phyloP scores from a whole-genome alignment of 176 grass and related monocot genomes.

The Puya raimondii region DNA sequence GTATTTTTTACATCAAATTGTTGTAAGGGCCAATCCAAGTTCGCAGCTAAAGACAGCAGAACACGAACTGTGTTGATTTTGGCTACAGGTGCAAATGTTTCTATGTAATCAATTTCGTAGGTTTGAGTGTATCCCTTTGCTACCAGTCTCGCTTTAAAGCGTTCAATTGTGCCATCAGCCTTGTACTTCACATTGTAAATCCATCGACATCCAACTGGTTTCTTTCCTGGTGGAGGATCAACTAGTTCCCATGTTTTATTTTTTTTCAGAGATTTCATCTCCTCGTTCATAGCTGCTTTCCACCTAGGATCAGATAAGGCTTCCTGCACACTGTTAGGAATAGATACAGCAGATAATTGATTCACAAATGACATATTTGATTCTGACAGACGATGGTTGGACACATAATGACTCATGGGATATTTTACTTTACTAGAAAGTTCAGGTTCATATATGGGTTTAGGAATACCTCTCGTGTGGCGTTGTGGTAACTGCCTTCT shows the following conservation, averaged over 20 bases:
- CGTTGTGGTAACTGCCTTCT: neutral
- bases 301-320: neutral
- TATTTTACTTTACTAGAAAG: neutral
- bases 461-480: neutral
- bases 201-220: neutral
- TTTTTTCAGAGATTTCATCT: neutral
- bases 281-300: neutral
- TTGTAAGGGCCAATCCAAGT: neutral
- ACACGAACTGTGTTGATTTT: neutral
- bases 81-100: neutral
- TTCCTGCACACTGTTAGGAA: neutral
- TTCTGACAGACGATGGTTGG: too few relatives aligned
- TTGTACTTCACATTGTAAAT: neutral
- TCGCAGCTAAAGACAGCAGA: neutral
- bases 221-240: neutral
- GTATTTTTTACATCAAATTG: too few relatives aligned
- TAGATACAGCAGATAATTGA: neutral
- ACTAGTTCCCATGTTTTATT: neutral
- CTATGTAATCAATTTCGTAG: neutral
- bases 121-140: slow-evolving; percentile 1
- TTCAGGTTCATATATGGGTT: neutral
- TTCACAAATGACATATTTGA: neutral
- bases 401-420: neutral
- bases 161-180: neutral
- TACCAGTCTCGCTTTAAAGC: neutral